A percentile compares a stretch with the other conserved stretches of the same genome.
These are phyloP conservation scores for Kazachstania taianensis DNA, from an alignment of 805 yeast species.

Conservation along the genomic window DNA sequence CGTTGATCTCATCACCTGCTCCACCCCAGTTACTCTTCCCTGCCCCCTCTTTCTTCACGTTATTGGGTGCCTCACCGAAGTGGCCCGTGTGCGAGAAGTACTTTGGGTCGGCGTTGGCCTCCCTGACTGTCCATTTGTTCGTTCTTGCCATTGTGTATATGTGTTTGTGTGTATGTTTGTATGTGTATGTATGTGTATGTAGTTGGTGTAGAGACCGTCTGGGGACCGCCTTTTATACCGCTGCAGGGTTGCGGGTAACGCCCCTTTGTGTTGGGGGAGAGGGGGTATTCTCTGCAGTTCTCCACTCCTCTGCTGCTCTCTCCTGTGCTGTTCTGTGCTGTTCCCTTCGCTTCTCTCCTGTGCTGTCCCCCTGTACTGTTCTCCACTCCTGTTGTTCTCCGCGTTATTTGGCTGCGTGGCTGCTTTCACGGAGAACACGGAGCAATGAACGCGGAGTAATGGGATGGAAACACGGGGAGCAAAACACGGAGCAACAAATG, in stretches of 20 bases:
- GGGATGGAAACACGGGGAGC: too few relatives aligned
- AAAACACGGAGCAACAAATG: background rate
- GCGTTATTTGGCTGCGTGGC: too few relatives aligned
- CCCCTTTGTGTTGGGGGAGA: background rate
- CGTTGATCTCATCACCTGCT: slow-evolving; percentile 66
- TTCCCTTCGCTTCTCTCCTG: too few relatives aligned
- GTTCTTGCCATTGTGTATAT: slow-evolving; percentile 64
- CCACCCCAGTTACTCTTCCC: slow-evolving; percentile 87
- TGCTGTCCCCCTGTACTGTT: too few relatives aligned
- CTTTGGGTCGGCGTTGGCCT: slow-evolving; percentile 47
- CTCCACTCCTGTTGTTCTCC: too few relatives aligned
- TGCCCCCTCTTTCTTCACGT: slow-evolving; percentile 72
- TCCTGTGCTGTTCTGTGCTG: too few relatives aligned
- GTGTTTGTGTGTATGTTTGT: slow-evolving; percentile 2
- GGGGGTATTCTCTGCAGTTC: too few relatives aligned
- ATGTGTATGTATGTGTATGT: background rate
- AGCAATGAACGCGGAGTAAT: too few relatives aligned
- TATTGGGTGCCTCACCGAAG: slow-evolving; percentile 58
- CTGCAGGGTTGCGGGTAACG: background rate
- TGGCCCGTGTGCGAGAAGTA: slow-evolving; percentile 76
- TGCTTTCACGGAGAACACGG: background rate
- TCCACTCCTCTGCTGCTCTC: too few relatives aligned
- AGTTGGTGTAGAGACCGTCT: background rate
- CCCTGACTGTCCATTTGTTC: slow-evolving; percentile 61
- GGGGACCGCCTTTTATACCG: background rate